phyloP scores from a whole-genome alignment of 2,329 filamentous ascomycete genomes.

The Mycocentrospora acerina region DNA sequence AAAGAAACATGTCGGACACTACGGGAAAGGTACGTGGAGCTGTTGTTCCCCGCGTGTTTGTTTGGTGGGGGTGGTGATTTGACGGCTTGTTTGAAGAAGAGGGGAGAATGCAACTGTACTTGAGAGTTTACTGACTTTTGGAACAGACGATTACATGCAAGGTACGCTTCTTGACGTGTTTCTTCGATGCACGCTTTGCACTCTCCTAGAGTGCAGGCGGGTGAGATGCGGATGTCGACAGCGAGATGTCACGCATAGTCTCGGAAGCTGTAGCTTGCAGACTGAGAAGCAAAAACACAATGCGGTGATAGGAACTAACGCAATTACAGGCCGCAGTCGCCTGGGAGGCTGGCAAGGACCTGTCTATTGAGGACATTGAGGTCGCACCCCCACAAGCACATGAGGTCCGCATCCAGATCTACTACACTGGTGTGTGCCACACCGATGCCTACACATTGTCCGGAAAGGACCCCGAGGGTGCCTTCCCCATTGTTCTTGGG shows the following conservation, averaged over 20 bases:
- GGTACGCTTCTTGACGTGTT: slow-evolving; percentile 67
- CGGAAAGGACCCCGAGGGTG: slow-evolving; percentile 90
- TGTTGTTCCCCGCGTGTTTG: slow-evolving; percentile 8
- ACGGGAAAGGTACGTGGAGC: slow-evolving; percentile 54
- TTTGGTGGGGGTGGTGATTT: too few species aligned
- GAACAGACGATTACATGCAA: slow-evolving; percentile 88
- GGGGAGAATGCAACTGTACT: too few species aligned
- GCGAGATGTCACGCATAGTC: slow-evolving; percentile 1
- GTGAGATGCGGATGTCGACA: slow-evolving; percentile 32
- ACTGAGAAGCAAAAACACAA: neutral
- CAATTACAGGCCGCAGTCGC: slow-evolving; percentile 80
- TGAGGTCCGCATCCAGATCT: slow-evolving; percentile 95
- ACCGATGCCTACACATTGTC: slow-evolving; percentile 69
- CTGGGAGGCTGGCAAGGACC: slow-evolving; percentile 91
- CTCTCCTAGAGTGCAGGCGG: slow-evolving; percentile 14
- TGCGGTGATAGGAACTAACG: slow-evolving; percentile 16
- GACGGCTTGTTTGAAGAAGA: too few species aligned
- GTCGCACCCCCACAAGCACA: slow-evolving; percentile 84
- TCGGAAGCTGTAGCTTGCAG: slow-evolving; percentile 8
- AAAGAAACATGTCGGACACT: slow-evolving; percentile 58
- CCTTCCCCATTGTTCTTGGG: slow-evolving; percentile 47
- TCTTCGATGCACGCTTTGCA: slow-evolving; percentile 8
- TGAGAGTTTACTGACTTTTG: slow-evolving; percentile 2
- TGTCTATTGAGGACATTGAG: slow-evolving; percentile 89
- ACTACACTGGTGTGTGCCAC: slow-evolving; percentile 98